These are phyloP conservation scores for Nakazawaea laoshanensis DNA, from an alignment of 805 yeast genomes.

Conservation along the genomic window DNA sequence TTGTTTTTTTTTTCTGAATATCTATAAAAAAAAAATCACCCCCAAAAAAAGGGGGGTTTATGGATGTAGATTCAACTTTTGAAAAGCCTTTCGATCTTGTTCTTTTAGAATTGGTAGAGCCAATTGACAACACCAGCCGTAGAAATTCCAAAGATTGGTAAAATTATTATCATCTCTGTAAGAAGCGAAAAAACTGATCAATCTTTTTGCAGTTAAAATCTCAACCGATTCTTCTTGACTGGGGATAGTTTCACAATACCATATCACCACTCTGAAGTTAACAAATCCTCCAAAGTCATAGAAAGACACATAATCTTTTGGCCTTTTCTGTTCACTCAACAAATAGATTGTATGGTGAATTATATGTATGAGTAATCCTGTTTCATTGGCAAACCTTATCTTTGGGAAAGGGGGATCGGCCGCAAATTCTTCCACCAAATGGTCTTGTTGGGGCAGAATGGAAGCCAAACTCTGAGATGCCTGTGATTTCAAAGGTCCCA, in stretches of 20 bases:
- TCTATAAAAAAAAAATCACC: not conserved
- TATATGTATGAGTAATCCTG: constrained; percentile 10
- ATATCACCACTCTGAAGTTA: constrained; percentile 5
- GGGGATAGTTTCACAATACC: constrained; percentile 11
- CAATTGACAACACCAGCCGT: constrained; percentile 10
- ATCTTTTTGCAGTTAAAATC: constrained; percentile 10
- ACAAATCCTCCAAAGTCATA: not conserved
- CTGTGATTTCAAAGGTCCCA: constrained; percentile 9
- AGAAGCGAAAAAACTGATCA: constrained; percentile 9
- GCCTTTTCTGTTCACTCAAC: constrained; percentile 7
- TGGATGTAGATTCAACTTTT: not conserved
- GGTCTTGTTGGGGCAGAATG: constrained; percentile 1
- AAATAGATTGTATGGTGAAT: constrained; percentile 12
- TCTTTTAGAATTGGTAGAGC: constrained; percentile 7
- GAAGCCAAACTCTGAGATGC: constrained; percentile 8
- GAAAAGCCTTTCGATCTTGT: constrained; percentile 6
- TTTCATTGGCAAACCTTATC: constrained; percentile 10
- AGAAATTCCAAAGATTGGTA: constrained; percentile 7
- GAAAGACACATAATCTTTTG: not conserved
- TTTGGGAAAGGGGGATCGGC: constrained; percentile 11
- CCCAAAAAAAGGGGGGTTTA: not conserved
- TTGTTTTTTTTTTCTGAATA: constrained; percentile 1
- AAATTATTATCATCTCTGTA: not conserved
- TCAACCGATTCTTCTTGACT: not conserved
- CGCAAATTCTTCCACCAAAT: constrained; percentile 2